Evolutionary conservation across 768 basidiomycete species (phyloP).

Genomic region (Suillus discolor): DNA sequence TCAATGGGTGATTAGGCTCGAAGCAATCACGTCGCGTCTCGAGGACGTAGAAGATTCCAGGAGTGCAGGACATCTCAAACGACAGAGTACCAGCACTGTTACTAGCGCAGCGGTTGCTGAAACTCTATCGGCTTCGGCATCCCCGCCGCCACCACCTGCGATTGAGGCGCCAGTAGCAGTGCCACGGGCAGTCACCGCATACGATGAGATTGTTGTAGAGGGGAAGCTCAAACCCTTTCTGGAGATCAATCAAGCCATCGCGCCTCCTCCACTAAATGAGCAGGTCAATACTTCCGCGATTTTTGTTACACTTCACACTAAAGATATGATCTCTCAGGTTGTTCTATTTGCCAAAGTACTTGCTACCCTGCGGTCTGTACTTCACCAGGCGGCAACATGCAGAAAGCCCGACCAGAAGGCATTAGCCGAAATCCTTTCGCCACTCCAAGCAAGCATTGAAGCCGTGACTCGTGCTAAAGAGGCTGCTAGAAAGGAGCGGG

Average conservation of each 20-base stretch:
- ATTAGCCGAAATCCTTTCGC: slow-evolving; percentile 60
- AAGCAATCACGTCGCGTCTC: slow-evolving; percentile 91
- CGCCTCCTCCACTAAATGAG: slow-evolving; percentile 68
- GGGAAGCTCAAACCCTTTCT: slow-evolving; percentile 76
- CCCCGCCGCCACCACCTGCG: slow-evolving; percentile 34
- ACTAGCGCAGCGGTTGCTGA: slow-evolving; percentile 26
- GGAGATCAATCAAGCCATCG: slow-evolving; percentile 70
- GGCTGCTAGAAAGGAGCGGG: slow-evolving; percentile 72
- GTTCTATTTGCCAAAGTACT: slow-evolving; percentile 68
- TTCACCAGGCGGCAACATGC: slow-evolving; percentile 71
- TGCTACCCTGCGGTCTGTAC: slow-evolving; percentile 63
- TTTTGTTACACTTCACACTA: slow-evolving; percentile 9
- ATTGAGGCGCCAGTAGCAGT: slow-evolving; percentile 41
- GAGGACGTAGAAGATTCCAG: slow-evolving; percentile 82
- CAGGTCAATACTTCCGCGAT: slow-evolving; percentile 51
- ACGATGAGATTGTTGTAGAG: slow-evolving; percentile 71
- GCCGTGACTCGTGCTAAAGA: slow-evolving; percentile 84
- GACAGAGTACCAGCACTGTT: slow-evolving; percentile 34
- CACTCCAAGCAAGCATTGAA: slow-evolving; percentile 72
- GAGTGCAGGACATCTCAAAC: slow-evolving; percentile 23
- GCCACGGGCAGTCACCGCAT: slow-evolving; percentile 69
- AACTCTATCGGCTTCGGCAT: slow-evolving; percentile 31
- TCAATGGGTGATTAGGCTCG: slow-evolving; percentile 53
- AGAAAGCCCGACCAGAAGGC: slow-evolving; percentile 73
- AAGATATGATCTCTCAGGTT: slow-evolving; percentile 48